Base-by-base conservation (phyloP, 306 rosid genomes). In the Gastrolobium bilobum region DNA sequence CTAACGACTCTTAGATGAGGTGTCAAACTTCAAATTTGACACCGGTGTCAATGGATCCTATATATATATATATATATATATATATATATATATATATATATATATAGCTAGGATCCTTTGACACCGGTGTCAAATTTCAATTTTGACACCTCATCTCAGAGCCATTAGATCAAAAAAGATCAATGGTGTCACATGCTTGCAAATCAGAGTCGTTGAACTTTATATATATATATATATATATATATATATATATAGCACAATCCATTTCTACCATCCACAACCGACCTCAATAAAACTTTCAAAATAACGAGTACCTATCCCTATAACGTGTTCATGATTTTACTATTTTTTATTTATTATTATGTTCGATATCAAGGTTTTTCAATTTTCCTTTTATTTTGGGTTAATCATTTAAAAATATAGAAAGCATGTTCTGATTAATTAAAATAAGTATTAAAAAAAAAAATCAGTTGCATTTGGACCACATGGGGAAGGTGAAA, bases 401-500 rank as follows among this genome's bases (percentile, higher is more conserved):
- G 1, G 4, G 39, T 3, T 58, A 40, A 53, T 44, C 20, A 20
- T 39, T 9, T 44, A 4, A 47, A 52, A 63, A 29, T 30, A 11
- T 42, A 65, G 15, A 66, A 57, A 74, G 50, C 54, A 62, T 76
- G 44, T 3, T 15, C 54, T 15, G 40, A 62, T 69, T 15, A 33
- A 62, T 69, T 60, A 76, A 42, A 82, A 69, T 78, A 60, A 29
- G 29, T 5, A 42, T 11, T 35, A 63, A 74, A 71, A 74, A 71
- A 59, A 47, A 42, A 54, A 11, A 58, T 78, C 56, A 50, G 72
- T 72, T 77, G 60, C 40, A 51, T 65, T 66, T 70, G 84, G 79
- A 50, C 73, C 87, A 83, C 88, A 86, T 88, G 89, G 84, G 73
- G 79, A 81, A 43, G 68, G 52, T 31, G 78, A 47, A 53, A 65